Conservation (phyloP, 306 rosid species). For the Vigna angularis region DNA sequence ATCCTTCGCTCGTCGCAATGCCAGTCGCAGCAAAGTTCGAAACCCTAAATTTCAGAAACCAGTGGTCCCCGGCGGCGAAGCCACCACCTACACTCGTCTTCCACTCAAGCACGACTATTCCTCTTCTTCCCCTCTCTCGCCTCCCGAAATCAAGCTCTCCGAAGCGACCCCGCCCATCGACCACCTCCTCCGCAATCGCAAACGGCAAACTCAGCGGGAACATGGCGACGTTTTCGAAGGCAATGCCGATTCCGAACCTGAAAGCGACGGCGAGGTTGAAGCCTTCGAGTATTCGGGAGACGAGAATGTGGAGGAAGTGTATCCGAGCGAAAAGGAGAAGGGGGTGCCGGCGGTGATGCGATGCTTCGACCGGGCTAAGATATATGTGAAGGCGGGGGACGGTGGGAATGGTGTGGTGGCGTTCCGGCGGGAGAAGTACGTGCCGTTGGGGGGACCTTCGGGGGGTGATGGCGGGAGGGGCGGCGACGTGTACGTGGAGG, state of each 20-base stretch:
- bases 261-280: slow-evolving; percentile 29
- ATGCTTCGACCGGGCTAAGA: slow-evolving; percentile 87
- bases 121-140: slow-evolving; percentile 41
- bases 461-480: slow-evolving; percentile 98
- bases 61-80: slow-evolving; percentile 62
- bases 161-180: slow-evolving; percentile 54
- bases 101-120: slow-evolving; percentile 82
- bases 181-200: slow-evolving; percentile 36
- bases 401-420: slow-evolving; percentile 96
- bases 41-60: slow-evolving; percentile 46
- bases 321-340: slow-evolving; percentile 68
- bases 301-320: slow-evolving; percentile 34
- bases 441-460: slow-evolving; percentile 89
- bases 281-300: slow-evolving; percentile 15
- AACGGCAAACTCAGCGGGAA: not conserved
- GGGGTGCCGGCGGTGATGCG: slow-evolving; percentile 96
- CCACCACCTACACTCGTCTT: slow-evolving; percentile 86
- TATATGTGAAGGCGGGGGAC: slow-evolving; percentile 76
- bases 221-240: slow-evolving; percentile 11
- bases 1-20: slow-evolving; percentile 60
- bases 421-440: slow-evolving; percentile 88
- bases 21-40: not conserved
- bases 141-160: slow-evolving; percentile 77
- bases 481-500: slow-evolving; percentile 84
- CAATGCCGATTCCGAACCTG: slow-evolving; percentile 47